These are phyloP conservation scores for Kockiozyma suomiensis DNA, from an alignment of 805 yeast species.

Conservation along the genomic window DNA sequence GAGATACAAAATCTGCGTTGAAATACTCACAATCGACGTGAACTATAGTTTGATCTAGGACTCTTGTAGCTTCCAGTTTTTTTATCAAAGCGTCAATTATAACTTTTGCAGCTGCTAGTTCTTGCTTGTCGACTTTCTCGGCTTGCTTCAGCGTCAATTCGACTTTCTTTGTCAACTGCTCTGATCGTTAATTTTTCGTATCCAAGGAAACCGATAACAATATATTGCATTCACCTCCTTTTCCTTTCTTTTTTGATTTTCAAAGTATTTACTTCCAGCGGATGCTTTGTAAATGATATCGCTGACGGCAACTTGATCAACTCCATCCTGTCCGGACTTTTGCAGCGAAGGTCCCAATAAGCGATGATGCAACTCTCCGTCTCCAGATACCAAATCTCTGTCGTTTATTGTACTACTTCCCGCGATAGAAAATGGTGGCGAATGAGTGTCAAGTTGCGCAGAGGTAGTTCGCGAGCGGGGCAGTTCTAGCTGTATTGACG, in stretches of 20 bases:
- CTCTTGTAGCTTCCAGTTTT: conserved; percentile 25
- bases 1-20: neutral
- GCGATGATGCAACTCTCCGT: conserved; percentile 30
- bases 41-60: conserved; percentile 34
- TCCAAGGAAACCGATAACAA: too few relatives aligned
- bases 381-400: too few relatives aligned
- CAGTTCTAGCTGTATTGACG: conserved; percentile 5
- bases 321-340: conserved; percentile 36
- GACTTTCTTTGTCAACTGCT: conserved; percentile 23
- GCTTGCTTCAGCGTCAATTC: conserved; percentile 16
- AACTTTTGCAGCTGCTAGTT: conserved; percentile 26
- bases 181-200: neutral
- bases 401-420: too few relatives aligned
- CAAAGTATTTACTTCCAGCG: conserved; percentile 36
- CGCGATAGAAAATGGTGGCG: neutral
- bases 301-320: conserved; percentile 34
- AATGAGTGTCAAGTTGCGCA: neutral
- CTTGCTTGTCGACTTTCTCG: conserved; percentile 16
- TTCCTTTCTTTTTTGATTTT: conserved; percentile 34
- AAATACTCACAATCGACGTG: conserved; percentile 36
- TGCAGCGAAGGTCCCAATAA: conserved; percentile 36
- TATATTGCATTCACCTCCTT: conserved; percentile 17
- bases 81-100: conserved; percentile 15
- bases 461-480: neutral
- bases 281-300: conserved; percentile 35